Conservation (phyloP, 2,329 filamentous ascomycete species). For the Fusarium pseudocircinatum region DNA sequence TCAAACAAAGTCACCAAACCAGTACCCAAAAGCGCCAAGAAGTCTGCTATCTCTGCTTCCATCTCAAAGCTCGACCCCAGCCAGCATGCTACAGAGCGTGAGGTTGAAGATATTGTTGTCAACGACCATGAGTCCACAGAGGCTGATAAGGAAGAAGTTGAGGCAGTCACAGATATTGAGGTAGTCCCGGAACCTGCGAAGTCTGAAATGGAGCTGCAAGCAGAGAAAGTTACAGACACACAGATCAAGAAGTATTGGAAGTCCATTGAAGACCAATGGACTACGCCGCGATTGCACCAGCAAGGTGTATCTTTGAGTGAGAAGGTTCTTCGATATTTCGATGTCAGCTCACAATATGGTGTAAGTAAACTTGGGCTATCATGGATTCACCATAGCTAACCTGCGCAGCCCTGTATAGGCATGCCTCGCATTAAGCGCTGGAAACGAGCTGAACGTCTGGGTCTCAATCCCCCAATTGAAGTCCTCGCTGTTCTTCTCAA, state of each 20-base stretch:
- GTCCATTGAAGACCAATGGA: slow-evolving; percentile 73
- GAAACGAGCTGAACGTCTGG: slow-evolving; percentile 84
- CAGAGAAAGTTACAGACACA: slow-evolving; percentile 71
- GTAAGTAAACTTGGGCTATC: slow-evolving; percentile 66
- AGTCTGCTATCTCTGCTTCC: slow-evolving; percentile 50
- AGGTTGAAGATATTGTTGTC: slow-evolving; percentile 23
- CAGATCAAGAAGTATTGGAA: slow-evolving; percentile 84
- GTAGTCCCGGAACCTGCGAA: slow-evolving; percentile 50
- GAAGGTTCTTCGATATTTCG: slow-evolving; percentile 91
- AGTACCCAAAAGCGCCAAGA: slow-evolving; percentile 59
- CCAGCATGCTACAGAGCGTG: slow-evolving; percentile 33
- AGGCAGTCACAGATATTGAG: slow-evolving; percentile 25
- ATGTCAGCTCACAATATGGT: slow-evolving; percentile 90
- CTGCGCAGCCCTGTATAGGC: slow-evolving; percentile 78
- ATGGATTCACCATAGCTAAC: background rate
- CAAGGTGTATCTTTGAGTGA: slow-evolving; percentile 75
- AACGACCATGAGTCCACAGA: slow-evolving; percentile 33
- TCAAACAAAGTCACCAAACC: slow-evolving; percentile 66
- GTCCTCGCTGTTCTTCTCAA: slow-evolving; percentile 85
- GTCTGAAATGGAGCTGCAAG: slow-evolving; percentile 64
- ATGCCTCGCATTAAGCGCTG: slow-evolving; percentile 84
- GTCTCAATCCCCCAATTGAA: slow-evolving; percentile 87
- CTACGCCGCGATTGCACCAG: slow-evolving; percentile 80
- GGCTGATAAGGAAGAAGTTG: slow-evolving; percentile 34
- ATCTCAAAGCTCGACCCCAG: slow-evolving; percentile 49